Conservation (phyloP, 2,329 filamentous ascomycete species). For the Ceratocystis destructans region DNA sequence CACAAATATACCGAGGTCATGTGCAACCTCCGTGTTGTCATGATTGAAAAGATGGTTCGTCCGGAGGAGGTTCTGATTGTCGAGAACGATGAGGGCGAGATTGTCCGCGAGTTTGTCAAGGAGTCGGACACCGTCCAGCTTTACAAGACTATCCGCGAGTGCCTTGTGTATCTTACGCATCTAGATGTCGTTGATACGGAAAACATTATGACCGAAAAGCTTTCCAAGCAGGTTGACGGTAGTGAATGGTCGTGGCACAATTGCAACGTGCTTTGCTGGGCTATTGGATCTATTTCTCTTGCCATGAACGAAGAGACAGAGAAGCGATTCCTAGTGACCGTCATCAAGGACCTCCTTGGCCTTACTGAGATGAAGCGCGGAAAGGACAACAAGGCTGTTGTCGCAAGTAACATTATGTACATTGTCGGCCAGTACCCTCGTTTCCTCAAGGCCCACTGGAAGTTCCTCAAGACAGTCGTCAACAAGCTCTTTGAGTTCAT, state of each 20-base stretch:
- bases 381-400: constrained; percentile 98
- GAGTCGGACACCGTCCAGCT: constrained; percentile 98
- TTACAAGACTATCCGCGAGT: constrained; percentile 97
- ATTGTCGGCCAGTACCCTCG: constrained; percentile 98
- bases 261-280: constrained; percentile 99
- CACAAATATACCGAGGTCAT: constrained; percentile 95
- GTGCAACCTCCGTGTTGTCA: constrained; percentile 86
- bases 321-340: constrained; percentile 94
- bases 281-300: constrained; percentile 93
- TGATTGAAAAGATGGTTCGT: constrained; percentile 99
- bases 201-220: constrained; percentile 98
- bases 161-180: constrained; percentile 92
- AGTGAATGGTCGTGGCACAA: constrained; percentile 98
- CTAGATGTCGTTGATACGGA: constrained; percentile 95
- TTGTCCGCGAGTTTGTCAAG: constrained; percentile 97
- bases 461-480: constrained; percentile 97
- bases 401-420: constrained; percentile 99
- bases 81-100: constrained; percentile 98
- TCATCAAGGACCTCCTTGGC: constrained; percentile 94
- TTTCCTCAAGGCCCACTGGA: constrained; percentile 98
- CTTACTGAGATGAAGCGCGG: constrained; percentile 98
- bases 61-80: constrained; percentile 97
- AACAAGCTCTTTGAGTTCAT: constrained; percentile 99
- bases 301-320: constrained; percentile 99
- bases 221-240: constrained; percentile 87